Evolutionary conservation across 208 protist species (phyloP).

Genomic region (Leishmania major): DNA sequence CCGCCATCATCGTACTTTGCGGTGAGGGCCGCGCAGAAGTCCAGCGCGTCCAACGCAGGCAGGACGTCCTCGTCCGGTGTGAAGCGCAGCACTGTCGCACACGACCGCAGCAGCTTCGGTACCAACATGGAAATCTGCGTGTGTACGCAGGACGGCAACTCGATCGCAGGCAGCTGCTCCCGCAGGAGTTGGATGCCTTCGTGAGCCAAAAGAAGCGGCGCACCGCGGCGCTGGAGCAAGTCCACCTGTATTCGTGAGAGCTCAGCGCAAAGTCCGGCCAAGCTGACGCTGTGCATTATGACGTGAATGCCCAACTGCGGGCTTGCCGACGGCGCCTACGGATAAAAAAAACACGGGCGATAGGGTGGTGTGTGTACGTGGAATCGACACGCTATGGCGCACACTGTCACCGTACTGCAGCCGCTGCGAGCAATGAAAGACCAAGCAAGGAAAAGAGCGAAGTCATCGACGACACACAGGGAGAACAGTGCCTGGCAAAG

Average conservation of each 20-base stretch:
- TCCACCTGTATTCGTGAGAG: constrained; percentile 75
- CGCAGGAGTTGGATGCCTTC: constrained; percentile 63
- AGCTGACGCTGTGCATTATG: constrained; percentile 4
- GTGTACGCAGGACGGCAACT: constrained; percentile 4
- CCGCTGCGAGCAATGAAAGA: not conserved
- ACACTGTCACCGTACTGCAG: not conserved
- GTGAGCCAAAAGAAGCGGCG: constrained; percentile 33
- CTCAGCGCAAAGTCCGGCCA: constrained; percentile 62
- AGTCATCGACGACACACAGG: not conserved
- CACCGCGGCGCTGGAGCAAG: constrained; percentile 68
- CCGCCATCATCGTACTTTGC: constrained; percentile 36
- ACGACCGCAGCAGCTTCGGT: constrained; percentile 66
- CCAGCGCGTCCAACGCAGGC: constrained; percentile 47
- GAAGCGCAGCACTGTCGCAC: constrained; percentile 57
- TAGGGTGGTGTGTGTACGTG: not conserved
- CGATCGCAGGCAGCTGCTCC: constrained; percentile 26
- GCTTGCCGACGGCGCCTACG: not conserved
- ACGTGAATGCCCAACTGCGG: not conserved
- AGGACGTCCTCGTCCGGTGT: constrained; percentile 36
- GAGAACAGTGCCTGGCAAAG: not conserved
- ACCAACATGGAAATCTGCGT: constrained; percentile 33
- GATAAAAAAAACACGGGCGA: not conserved
- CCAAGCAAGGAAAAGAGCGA: not conserved
- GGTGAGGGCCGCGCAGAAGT: constrained; percentile 23
- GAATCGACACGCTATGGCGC: not conserved